phyloP scores from a whole-genome alignment of 768 basidiomycete genomes.

The Sutorius australiensis region DNA sequence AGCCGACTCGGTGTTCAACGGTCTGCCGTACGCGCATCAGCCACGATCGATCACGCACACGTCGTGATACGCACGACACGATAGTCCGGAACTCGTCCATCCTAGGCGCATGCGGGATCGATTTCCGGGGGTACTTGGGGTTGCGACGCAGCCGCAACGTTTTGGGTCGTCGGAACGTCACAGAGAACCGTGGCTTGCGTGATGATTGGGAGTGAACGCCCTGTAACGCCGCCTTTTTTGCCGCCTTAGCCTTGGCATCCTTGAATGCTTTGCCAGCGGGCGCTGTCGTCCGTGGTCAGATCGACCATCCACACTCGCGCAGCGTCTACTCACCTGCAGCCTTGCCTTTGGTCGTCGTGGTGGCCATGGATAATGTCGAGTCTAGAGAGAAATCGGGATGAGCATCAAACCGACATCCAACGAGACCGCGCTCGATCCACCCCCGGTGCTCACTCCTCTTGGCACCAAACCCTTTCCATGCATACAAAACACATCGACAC shows the following conservation, averaged over 20 bases:
- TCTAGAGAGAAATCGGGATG: constrained; percentile 6
- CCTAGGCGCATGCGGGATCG: constrained; percentile 83
- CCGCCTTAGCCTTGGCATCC: constrained; percentile 79
- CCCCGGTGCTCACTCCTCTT: not conserved
- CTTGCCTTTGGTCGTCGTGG: constrained; percentile 63
- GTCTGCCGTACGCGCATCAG: constrained; percentile 37
- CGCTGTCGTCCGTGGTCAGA: not conserved
- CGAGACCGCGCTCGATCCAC: constrained; percentile 19
- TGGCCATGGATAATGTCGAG: constrained; percentile 48
- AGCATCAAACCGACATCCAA: constrained; percentile 19
- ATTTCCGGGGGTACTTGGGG: constrained; percentile 95
- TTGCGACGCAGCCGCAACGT: constrained; percentile 80
- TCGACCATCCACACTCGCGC: not conserved
- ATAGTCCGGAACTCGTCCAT: constrained; percentile 98
- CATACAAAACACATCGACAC: not conserved
- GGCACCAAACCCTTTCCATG: not conserved
- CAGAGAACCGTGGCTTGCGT: constrained; percentile 80
- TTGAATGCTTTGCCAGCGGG: constrained; percentile 33
- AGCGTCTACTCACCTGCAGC: constrained; percentile 35
- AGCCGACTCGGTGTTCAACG: constrained; percentile 91
- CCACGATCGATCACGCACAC: no score
- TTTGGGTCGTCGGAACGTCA: constrained; percentile 95
- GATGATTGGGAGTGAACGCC: constrained; percentile 71
- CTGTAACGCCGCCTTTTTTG: constrained; percentile 95
- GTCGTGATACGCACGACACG: constrained; percentile 59